These are phyloP conservation scores for Aspergillus bombycis DNA, from an alignment of 2,329 filamentous ascomycete species.

Conservation along the genomic window DNA sequence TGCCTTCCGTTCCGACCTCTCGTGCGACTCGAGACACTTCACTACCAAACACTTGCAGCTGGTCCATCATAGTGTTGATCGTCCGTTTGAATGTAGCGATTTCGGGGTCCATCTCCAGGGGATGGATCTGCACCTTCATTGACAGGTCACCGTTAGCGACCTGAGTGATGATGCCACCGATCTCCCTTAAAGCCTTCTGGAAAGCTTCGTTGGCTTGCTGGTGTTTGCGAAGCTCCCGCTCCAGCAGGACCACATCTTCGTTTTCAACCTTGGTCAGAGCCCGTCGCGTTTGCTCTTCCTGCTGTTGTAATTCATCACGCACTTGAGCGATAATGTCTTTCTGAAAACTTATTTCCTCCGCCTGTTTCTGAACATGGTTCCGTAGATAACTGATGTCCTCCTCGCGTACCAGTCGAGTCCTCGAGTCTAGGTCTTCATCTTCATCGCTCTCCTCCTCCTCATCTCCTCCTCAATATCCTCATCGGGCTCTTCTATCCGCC, in stretches of 20 bases:
- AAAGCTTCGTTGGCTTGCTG: conserved; percentile 98
- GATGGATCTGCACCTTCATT: conserved; percentile 95
- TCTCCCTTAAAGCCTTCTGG: conserved; percentile 94
- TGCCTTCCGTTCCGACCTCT: conserved; percentile 94
- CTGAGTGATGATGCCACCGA: conserved; percentile 95
- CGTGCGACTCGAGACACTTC: conserved; percentile 93
- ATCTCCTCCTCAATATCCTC: conserved; percentile 38
- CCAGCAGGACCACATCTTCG: conserved; percentile 83
- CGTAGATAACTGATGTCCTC: conserved; percentile 83
- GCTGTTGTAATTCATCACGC: conserved; percentile 80
- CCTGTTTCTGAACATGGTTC: conserved; percentile 91
- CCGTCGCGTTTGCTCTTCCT: conserved; percentile 81
- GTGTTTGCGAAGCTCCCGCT: conserved; percentile 93
- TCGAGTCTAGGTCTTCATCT: conserved; percentile 57
- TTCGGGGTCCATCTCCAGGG: conserved; percentile 95
- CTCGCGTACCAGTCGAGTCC: conserved; percentile 62
- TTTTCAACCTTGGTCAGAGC: conserved; percentile 82
- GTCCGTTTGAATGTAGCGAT: conserved; percentile 97
- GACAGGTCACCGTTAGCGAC: conserved; percentile 94
- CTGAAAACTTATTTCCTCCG: conserved; percentile 86
- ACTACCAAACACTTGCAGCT: conserved; percentile 92
- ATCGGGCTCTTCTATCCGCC: conserved; percentile 36
- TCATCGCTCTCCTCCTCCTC: conserved; percentile 41
- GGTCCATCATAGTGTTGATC: conserved; percentile 99
- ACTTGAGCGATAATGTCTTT: conserved; percentile 83